A percentile compares a stretch with the other conserved stretches of the same genome.
Conservation (phyloP, 257 asterid genomes). For the Plantago major region DNA sequence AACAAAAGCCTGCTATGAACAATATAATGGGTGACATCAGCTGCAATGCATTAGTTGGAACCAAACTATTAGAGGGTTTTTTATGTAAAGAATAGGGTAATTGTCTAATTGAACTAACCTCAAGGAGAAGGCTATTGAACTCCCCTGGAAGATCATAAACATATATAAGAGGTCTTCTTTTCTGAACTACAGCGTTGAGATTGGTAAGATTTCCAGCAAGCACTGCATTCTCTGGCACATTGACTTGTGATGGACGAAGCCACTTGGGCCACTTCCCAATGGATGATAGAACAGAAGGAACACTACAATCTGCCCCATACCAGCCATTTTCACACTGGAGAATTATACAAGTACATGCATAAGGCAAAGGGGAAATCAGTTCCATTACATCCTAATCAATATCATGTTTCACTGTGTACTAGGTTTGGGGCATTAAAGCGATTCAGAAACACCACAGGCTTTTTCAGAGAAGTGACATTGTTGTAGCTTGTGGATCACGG, state of each 20-base stretch:
- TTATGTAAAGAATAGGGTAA: not conserved
- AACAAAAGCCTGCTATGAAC: not conserved
- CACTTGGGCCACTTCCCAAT: conserved; percentile 78
- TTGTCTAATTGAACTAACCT: conserved; percentile 29
- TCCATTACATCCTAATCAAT: not conserved
- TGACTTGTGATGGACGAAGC: conserved; percentile 78
- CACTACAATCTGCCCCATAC: conserved; percentile 92
- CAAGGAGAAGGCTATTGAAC: conserved; percentile 84
- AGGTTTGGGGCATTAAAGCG: no score
- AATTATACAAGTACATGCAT: conserved; percentile 17
- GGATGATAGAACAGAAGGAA: conserved; percentile 75
- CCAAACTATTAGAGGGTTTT: no score
- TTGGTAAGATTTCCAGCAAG: conserved; percentile 31
- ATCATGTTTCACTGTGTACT: no score
- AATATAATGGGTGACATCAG: no score
- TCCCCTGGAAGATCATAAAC: conserved; percentile 89
- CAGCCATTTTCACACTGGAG: conserved; percentile 83
- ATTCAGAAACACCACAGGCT: no score
- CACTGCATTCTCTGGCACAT: conserved; percentile 42
- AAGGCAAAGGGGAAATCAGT: not conserved
- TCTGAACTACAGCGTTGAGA: conserved; percentile 61
- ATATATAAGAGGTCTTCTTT: conserved; percentile 84
- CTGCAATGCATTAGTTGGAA: no score
- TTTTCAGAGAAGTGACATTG: no score
- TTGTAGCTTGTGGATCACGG: no score